phyloP scores from a whole-genome alignment of 2,329 filamentous ascomycete species.

The Diaporthe helianthi region DNA sequence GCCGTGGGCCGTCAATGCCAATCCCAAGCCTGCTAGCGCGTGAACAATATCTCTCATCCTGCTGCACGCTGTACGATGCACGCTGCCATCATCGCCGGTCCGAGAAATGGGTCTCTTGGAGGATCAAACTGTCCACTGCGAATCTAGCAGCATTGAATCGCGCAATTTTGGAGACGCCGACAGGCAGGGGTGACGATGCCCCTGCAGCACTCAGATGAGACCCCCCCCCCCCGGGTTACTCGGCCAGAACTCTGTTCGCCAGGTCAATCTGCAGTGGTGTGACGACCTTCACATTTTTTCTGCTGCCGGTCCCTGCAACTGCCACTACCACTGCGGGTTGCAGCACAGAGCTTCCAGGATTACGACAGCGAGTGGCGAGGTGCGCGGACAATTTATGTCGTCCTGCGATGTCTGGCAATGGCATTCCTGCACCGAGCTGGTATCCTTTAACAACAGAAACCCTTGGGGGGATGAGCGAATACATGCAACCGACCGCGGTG shows the following conservation, averaged over 20 bases:
- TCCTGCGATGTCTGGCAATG: background rate
- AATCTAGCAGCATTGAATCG: conserved; percentile 46
- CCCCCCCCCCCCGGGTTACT: background rate
- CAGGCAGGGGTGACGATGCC: conserved; percentile 29
- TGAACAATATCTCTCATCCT: background rate
- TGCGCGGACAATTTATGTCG: background rate
- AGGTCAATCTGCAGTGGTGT: background rate
- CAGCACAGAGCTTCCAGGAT: background rate
- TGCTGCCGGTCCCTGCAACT: background rate
- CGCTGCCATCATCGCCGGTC: conserved; percentile 20
- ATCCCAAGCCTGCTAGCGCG: background rate
- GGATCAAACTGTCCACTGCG: conserved; percentile 31
- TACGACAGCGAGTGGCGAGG: background rate
- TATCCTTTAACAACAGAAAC: background rate
- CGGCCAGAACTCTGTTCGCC: conserved; percentile 5
- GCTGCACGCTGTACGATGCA: background rate
- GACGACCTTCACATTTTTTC: background rate
- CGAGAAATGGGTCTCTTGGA: conserved; percentile 4
- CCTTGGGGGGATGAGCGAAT: conserved; percentile 21
- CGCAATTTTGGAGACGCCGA: conserved; percentile 48
- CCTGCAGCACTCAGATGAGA: conserved; percentile 30
- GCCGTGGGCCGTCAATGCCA: background rate
- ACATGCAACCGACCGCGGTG: conserved; percentile 26
- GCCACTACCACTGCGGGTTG: background rate
- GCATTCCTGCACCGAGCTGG: background rate